These are phyloP conservation scores for Galerina sulciceps DNA, from an alignment of 768 basidiomycete species.

Conservation along the genomic window DNA sequence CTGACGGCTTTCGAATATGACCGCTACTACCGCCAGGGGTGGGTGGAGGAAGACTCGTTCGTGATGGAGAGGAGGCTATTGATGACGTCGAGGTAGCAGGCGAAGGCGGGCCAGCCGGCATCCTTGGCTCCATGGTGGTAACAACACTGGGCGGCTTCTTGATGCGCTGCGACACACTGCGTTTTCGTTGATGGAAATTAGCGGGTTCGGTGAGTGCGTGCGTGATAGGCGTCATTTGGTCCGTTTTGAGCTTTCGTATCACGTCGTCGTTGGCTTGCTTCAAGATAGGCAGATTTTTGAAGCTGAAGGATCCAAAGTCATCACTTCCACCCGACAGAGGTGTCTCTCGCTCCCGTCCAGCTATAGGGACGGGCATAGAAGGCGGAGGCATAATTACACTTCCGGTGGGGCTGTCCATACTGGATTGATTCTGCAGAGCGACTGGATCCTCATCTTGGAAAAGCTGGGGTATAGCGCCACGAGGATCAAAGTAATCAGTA, in stretches of 20 bases:
- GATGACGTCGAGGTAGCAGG: constrained; percentile 92
- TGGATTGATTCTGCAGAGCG: constrained; percentile 52
- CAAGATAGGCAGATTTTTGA: constrained; percentile 94
- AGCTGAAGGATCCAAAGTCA: constrained; percentile 97
- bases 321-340: constrained; percentile 68
- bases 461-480: constrained; percentile 87
- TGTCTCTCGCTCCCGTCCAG: constrained; percentile 41
- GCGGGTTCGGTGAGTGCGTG: constrained; percentile 74
- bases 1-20: constrained; percentile 87
- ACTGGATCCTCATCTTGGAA: constrained; percentile 89
- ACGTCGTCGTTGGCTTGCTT: constrained; percentile 99
- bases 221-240: constrained; percentile 79
- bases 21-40: constrained; percentile 66
- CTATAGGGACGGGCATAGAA: constrained; percentile 45
- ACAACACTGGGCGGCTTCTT: constrained; percentile 85
- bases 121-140: constrained; percentile 67
- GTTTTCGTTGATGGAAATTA: constrained; percentile 63
- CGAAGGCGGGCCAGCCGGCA: constrained; percentile 81
- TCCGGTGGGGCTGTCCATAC: constrained; percentile 49
- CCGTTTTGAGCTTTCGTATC: constrained; percentile 92
- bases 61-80: constrained; percentile 87
- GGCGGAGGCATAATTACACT: constrained; percentile 46
- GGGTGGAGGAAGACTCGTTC: constrained; percentile 70
- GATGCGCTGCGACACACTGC: constrained; percentile 80
- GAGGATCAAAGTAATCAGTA: constrained; percentile 99